Conservation (phyloP, 2,329 filamentous ascomycete species). For the Ascochyta clinopodiicola region DNA sequence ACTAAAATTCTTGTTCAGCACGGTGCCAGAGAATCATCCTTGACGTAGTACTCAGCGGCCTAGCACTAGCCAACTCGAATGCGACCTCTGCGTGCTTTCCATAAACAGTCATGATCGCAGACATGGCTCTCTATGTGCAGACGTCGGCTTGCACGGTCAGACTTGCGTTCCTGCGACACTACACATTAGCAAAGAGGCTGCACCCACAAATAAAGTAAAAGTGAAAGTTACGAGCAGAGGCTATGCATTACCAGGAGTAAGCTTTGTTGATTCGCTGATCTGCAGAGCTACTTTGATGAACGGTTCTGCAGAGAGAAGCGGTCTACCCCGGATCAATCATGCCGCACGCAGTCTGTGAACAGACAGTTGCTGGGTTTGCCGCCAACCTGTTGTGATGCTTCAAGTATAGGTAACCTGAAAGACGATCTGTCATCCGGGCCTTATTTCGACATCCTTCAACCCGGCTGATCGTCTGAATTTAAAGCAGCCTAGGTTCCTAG, state of each 20-base stretch:
- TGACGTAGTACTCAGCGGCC: not conserved
- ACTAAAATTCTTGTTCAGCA: not conserved
- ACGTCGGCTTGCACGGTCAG: not conserved
- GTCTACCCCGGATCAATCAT: not conserved
- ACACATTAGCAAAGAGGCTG: not conserved
- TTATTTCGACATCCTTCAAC: conserved; percentile 1
- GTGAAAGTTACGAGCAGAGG: not conserved
- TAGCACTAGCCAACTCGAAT: not conserved
- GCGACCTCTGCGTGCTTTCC: not conserved
- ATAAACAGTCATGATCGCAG: not conserved
- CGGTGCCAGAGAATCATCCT: not conserved
- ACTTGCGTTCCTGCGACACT: not conserved
- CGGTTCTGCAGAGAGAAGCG: not conserved
- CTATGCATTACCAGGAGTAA: not conserved
- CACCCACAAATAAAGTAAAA: not conserved
- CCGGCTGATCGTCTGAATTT: not conserved
- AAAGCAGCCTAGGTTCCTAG: not conserved
- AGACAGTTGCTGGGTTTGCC: not conserved
- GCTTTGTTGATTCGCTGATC: conserved; percentile 9
- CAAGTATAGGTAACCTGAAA: not conserved
- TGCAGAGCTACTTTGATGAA: conserved; percentile 6
- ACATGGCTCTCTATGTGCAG: not conserved
- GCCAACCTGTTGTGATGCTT: not conserved
- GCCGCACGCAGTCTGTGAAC: not conserved
- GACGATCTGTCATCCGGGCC: not conserved